phyloP scores from a whole-genome alignment of 208 protist genomes.

The Trypanosoma theileri region DNA sequence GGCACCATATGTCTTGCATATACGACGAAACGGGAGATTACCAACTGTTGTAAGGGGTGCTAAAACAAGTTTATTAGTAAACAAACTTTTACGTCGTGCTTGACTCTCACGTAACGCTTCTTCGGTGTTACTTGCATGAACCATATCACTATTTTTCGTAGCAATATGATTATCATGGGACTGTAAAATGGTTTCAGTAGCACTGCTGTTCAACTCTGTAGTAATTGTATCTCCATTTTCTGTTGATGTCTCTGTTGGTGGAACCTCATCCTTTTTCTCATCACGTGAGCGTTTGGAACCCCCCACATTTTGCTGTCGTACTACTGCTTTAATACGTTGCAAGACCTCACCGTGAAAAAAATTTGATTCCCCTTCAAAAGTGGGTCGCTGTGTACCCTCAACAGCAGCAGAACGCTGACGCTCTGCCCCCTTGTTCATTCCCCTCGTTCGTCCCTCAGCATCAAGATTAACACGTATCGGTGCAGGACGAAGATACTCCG shows the following conservation, averaged over 20 bases:
- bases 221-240: neutral
- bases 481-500: conserved; percentile 54
- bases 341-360: conserved; percentile 67
- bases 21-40: conserved; percentile 96
- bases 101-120: conserved; percentile 47
- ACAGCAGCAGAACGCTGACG: conserved; percentile 47
- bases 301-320: conserved; percentile 36
- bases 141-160: conserved; percentile 13
- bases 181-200: neutral
- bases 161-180: neutral
- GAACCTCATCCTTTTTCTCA: conserved; percentile 5
- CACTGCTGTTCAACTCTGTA: neutral
- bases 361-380: conserved; percentile 71
- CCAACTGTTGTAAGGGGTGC: conserved; percentile 98
- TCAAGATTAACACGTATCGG: conserved; percentile 61
- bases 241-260: neutral
- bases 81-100: conserved; percentile 59
- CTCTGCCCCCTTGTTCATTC: conserved; percentile 82
- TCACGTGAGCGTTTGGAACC: conserved; percentile 23
- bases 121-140: conserved; percentile 1
- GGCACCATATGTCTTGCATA: conserved; percentile 90
- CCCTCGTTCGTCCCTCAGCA: conserved; percentile 58
- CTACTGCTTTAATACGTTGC: conserved; percentile 51
- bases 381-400: conserved; percentile 56
- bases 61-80: conserved; percentile 91